These are phyloP conservation scores for Thielaviopsis musarum DNA, from an alignment of 2,329 filamentous ascomycete genomes.

Conservation along the genomic window DNA sequence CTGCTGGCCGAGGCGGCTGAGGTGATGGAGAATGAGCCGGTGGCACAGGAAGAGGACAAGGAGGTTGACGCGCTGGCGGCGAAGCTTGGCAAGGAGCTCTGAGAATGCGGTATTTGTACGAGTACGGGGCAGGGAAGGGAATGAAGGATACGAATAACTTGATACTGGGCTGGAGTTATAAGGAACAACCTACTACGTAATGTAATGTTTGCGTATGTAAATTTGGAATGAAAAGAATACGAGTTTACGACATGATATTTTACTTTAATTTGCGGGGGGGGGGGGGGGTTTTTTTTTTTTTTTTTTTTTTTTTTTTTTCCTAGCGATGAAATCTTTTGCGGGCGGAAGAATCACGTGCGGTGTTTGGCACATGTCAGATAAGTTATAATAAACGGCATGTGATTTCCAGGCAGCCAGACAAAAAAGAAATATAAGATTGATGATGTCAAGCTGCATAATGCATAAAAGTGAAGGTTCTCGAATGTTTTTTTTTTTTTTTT, in stretches of 20 bases:
- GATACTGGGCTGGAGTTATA: not conserved
- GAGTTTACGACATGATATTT: not conserved
- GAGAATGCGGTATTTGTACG: constrained; percentile 8
- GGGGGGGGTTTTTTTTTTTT: not conserved
- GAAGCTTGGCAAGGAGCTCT: constrained; percentile 51
- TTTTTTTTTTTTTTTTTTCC: not conserved
- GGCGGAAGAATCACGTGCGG: too few species aligned
- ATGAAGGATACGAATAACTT: not conserved
- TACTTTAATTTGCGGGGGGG: not conserved
- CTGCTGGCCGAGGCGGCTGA: constrained; percentile 49
- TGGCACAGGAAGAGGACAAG: constrained; percentile 52
- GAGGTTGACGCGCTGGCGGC: constrained; percentile 69
- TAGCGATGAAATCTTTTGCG: not conserved
- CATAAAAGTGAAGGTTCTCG: too few species aligned
- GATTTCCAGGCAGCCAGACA: too few species aligned
- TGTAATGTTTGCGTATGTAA: not conserved
- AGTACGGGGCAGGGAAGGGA: not conserved
- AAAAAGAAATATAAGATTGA: too few species aligned
- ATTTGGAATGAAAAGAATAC: not conserved
- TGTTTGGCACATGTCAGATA: too few species aligned
- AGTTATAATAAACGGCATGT: too few species aligned
- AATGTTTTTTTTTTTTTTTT: too few species aligned
- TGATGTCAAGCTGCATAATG: too few species aligned
- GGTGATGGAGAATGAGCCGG: constrained; percentile 55
- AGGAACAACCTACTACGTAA: not conserved